Percentiles rank a stretch among this genome's conserved stretches.
phyloP scores from a whole-genome alignment of 1,284 basidiomycete genomes.

The Sparassis latifolia region DNA sequence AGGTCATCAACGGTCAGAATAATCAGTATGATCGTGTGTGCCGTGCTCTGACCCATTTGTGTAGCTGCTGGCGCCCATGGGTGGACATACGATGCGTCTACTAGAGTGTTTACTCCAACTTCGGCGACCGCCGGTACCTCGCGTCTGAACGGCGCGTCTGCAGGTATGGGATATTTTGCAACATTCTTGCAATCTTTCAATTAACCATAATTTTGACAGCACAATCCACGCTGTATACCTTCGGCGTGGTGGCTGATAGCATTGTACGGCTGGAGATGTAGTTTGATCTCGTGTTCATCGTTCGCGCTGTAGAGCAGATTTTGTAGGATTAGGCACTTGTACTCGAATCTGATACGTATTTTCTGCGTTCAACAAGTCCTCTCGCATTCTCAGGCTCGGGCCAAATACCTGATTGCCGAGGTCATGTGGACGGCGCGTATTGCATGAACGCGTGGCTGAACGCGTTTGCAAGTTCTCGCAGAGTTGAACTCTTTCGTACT shows the following conservation, averaged over 20 bases:
- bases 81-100: conserved; percentile 47
- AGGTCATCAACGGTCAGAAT: conserved; percentile 30
- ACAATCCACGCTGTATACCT: conserved; percentile 43
- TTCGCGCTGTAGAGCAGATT: too few relatives aligned
- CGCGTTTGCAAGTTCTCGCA: not conserved
- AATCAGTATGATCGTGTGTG: too few relatives aligned
- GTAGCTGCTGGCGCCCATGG: conserved; percentile 35
- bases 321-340: too few relatives aligned
- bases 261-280: not conserved
- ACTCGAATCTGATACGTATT: too few relatives aligned
- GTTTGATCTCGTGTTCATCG: not conserved
- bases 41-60: not conserved
- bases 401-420: too few relatives aligned
- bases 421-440: not conserved
- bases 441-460: not conserved
- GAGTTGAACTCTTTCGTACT: not conserved
- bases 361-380: too few relatives aligned
- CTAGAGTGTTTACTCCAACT: conserved; percentile 38
- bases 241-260: conserved; percentile 41
- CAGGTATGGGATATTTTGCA: conserved; percentile 2
- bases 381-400: too few relatives aligned
- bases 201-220: conserved; percentile 16
- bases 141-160: conserved; percentile 1
- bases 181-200: too few relatives aligned
- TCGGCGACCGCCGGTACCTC: conserved; percentile 11